Conservation (phyloP, 2,329 filamentous ascomycete species). For the Colletotrichum sp. region DNA sequence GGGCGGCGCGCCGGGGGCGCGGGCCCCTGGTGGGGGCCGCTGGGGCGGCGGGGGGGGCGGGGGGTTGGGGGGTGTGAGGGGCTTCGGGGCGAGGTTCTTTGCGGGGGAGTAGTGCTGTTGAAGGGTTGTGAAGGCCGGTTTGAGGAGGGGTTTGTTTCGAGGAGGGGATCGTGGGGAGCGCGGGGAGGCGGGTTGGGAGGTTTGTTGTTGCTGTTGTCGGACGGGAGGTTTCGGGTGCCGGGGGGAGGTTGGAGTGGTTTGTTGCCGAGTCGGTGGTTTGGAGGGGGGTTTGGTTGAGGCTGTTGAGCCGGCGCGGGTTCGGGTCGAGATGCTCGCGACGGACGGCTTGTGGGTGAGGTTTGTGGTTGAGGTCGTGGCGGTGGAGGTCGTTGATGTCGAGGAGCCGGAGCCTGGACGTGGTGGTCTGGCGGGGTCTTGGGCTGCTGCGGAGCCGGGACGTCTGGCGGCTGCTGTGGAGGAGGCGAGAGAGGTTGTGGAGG, state of each 20-base stretch:
- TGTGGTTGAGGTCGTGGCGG: neutral
- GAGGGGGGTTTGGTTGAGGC: neutral
- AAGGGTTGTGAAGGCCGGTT: conserved; percentile 64
- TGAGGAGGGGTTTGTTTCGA: conserved; percentile 39
- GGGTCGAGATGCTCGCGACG: neutral
- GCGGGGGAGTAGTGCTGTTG: conserved; percentile 73
- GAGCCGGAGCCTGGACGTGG: neutral
- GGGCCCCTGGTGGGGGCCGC: too few species aligned
- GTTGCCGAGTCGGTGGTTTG: neutral
- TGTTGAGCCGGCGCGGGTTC: neutral
- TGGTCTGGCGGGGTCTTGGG: neutral
- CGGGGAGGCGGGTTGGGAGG: neutral
- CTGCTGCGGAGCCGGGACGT: conserved; percentile 37
- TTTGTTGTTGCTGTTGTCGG: neutral
- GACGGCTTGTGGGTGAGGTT: neutral
- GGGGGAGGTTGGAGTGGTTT: neutral
- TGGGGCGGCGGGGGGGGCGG: too few species aligned
- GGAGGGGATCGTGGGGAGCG: neutral
- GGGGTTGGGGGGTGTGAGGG: too few species aligned
- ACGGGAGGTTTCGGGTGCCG: conserved; percentile 32
- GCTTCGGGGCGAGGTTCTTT: conserved; percentile 65
- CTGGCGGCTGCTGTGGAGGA: neutral
- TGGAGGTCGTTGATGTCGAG: neutral
- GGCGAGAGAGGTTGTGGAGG: neutral
- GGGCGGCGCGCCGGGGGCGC: too few species aligned